A percentile compares a stretch with the other conserved stretches of the same genome.
Conservation (phyloP, 2,329 filamentous ascomycete genomes). For the Volutella citrinella region DNA sequence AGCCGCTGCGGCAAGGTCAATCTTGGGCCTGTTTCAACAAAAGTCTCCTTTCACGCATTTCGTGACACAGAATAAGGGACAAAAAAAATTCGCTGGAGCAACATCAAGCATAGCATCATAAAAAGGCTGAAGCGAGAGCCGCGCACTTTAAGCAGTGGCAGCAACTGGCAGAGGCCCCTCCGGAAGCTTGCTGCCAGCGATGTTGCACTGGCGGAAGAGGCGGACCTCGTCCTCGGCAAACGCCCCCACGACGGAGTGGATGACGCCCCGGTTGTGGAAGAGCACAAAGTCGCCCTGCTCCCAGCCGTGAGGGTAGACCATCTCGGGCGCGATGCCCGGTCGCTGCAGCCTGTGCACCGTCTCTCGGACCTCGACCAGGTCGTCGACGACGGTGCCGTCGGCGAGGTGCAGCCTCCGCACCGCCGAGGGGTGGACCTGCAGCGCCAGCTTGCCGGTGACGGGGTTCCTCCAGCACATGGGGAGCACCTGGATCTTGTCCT, state of each 20-base stretch:
- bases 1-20: too few relatives aligned
- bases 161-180: conserved; percentile 39
- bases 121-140: too few relatives aligned
- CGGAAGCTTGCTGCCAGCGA: conserved; percentile 62
- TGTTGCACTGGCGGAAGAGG: conserved; percentile 75
- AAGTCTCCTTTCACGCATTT: too few relatives aligned
- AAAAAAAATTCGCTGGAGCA: too few relatives aligned
- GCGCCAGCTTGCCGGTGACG: conserved; percentile 62
- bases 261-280: conserved; percentile 73
- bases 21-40: too few relatives aligned
- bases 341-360: conserved; percentile 68
- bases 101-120: too few relatives aligned
- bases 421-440: conserved; percentile 73
- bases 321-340: conserved; percentile 65
- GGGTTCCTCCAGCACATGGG: conserved; percentile 80
- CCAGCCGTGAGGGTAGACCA: conserved; percentile 76
- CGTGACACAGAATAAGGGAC: too few relatives aligned
- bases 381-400: conserved; percentile 66
- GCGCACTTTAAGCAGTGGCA: background rate
- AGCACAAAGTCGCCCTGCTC: conserved; percentile 72
- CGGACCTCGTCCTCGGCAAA: conserved; percentile 72
- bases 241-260: conserved; percentile 73
- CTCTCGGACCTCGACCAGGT: conserved; percentile 63
- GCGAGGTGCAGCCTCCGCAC: conserved; percentile 65
- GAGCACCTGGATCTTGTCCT: conserved; percentile 65